Percentiles rank a stretch among this genome's conserved stretches.
Evolutionary conservation across 257 asterid genomes (phyloP).

Genomic region (Solanum bulbocastanum): DNA sequence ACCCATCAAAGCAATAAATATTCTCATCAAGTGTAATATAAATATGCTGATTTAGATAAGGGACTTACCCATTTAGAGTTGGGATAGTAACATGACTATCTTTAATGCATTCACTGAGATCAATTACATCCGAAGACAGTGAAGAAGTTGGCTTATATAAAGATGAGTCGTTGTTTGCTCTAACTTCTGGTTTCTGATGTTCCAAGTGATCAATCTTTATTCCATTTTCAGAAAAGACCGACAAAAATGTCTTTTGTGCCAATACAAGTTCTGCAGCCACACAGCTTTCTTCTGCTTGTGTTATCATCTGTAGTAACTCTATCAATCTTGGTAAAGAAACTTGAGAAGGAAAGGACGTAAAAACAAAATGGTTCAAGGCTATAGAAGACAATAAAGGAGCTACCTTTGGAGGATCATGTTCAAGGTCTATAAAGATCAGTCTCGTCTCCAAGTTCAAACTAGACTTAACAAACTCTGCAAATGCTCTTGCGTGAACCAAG

Average conservation of each 20-base stretch:
- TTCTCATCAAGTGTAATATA: not conserved
- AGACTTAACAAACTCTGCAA: conserved; percentile 37
- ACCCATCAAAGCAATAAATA: not conserved
- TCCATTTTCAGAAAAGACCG: conserved; percentile 26
- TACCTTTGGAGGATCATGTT: conserved; percentile 77
- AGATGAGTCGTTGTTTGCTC: conserved; percentile 11
- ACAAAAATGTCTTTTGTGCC: conserved; percentile 52
- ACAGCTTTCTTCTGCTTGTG: conserved; percentile 20
- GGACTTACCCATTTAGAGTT: conserved; percentile 70
- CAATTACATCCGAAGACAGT: conserved; percentile 37
- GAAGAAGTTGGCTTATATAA: conserved; percentile 10
- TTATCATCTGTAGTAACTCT: conserved; percentile 31
- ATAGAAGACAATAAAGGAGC: not conserved
- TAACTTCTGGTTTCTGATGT: conserved; percentile 2
- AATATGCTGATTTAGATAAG: not conserved
- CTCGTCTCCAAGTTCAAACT: conserved; percentile 28
- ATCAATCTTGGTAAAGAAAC: not conserved
- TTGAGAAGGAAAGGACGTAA: not conserved
- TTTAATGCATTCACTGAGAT: conserved; percentile 58
- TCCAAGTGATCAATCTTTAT: conserved; percentile 20
- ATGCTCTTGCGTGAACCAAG: conserved; percentile 39
- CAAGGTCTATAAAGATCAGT: conserved; percentile 47
- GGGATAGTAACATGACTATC: conserved; percentile 70
- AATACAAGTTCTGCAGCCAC: conserved; percentile 38
- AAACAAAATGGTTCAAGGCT: not conserved